phyloP scores from a whole-genome alignment of 2,329 filamentous ascomycete genomes.

The Helotiales sp. region DNA sequence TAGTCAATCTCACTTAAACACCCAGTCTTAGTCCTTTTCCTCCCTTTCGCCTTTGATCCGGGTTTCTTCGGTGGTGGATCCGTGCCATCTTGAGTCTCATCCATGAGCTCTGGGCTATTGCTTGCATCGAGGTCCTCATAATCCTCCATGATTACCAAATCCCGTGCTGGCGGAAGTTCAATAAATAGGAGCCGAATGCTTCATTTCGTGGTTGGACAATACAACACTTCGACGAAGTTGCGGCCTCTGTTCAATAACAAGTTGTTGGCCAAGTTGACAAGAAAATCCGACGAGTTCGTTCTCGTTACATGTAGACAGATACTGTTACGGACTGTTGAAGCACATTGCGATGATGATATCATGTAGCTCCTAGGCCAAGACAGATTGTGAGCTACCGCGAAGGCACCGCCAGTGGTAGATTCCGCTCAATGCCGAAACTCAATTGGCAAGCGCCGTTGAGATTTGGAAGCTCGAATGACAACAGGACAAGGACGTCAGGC shows the following conservation, averaged over 20 bases:
- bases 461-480: not conserved
- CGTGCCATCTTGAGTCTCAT: conserved; percentile 14
- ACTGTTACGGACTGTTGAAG: not conserved
- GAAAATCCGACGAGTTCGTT: not conserved
- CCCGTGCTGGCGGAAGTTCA: not conserved
- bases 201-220: not conserved
- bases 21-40: conserved; percentile 69
- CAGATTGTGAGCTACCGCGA: not conserved
- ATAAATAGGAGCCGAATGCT: not conserved
- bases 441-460: not conserved
- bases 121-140: conserved; percentile 6
- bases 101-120: conserved; percentile 5
- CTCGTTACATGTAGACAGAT: not conserved
- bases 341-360: not conserved
- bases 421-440: not conserved
- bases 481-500: not conserved
- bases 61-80: conserved; percentile 32
- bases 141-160: conserved; percentile 11
- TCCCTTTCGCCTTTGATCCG: conserved; percentile 37
- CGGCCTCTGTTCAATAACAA: not conserved
- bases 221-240: not conserved
- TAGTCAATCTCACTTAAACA: conserved; percentile 73
- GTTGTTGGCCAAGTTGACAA: not conserved
- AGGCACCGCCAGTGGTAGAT: not conserved
- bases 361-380: not conserved